A percentile compares a stretch with the other conserved stretches of the same genome.
Evolutionary conservation across 164 flowering plant species (phyloP).

Genomic region (Cinnamomum micranthum): DNA sequence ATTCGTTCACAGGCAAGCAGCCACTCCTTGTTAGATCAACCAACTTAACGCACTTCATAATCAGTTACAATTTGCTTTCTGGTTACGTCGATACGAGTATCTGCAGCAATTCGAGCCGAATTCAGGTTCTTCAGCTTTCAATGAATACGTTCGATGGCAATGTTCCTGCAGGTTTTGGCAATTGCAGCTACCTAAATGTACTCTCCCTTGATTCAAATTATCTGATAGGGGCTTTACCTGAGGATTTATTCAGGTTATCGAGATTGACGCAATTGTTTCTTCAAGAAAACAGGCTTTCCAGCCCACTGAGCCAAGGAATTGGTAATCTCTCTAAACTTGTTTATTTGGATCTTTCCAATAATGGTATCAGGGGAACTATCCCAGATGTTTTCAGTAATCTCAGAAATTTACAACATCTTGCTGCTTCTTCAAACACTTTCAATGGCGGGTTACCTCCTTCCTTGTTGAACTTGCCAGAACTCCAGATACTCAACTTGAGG

Average conservation of each 20-base stretch:
- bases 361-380: constrained; percentile 45
- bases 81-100: constrained; percentile 37
- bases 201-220: constrained; percentile 48
- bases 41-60: constrained; percentile 39
- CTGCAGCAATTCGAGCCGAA: constrained; percentile 37
- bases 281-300: constrained; percentile 52
- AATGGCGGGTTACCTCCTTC: constrained; percentile 61
- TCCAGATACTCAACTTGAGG: constrained; percentile 59
- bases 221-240: constrained; percentile 55
- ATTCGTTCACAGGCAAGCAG: constrained; percentile 44
- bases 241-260: constrained; percentile 39
- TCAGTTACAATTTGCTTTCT: constrained; percentile 54
- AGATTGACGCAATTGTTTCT: constrained; percentile 52
- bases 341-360: constrained; percentile 36
- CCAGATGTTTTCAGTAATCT: constrained; percentile 62
- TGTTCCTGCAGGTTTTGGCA: constrained; percentile 36
- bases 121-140: constrained; percentile 56
- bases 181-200: constrained; percentile 50
- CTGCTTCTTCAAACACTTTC: constrained; percentile 60
- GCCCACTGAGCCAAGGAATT: constrained; percentile 44
- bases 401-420: constrained; percentile 37
- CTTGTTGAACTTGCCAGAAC: constrained; percentile 40
- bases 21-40: constrained; percentile 31
- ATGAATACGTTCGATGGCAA: constrained; percentile 49
- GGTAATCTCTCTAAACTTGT: constrained; percentile 63